Base-by-base conservation (phyloP, 768 basidiomycete species). In the Russula sp. region DNA sequence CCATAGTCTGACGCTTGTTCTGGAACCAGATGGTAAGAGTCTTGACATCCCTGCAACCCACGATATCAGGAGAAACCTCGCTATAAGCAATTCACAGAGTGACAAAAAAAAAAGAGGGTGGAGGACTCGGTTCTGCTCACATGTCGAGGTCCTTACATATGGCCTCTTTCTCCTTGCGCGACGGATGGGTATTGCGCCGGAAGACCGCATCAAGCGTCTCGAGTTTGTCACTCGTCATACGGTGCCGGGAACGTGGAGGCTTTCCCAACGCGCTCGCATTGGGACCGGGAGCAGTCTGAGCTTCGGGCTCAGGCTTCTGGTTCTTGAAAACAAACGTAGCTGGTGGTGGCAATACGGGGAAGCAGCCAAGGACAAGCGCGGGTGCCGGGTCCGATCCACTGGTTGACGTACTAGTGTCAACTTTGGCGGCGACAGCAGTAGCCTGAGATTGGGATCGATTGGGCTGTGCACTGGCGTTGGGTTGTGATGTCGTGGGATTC, bases 21-120 rank as follows among this genome's bases (percentile, higher is more conserved):
- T 91, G 88, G 72, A 89, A 89, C 88, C 88, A 91, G 45, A 89
- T 85, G n/a, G 87, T 80, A 64, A 80, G 66, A 11, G 78, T 75
- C 71, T 79, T 80, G 70, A 78, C 70, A 42, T 78, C 76, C 72
- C 79, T 80, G n/a, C 18, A 14, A 34, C 13, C 34, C 54, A n/a
- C 47, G n/a, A 14, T 9, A 45, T 44, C 16, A 52, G n/a, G n/a
- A 34, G 40, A 56, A 50, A 13, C 7, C 27, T 16, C 16, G 20
- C 4, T 32, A 35, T 22, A 13, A 35, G 48, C 20, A 31, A n/a
- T n/a, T 34, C 27, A 35, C 9, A 13, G 32, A 57, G 16, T 6
- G 20, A 31, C 10, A 10, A 18, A 9, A 18, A n/a, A 18, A 45
- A 59, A 9, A 52, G 35, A 14, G 27, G 16, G 40, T 10, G 16